Base-by-base conservation (phyloP, 371 early-diverging fungal genomes). In the Mortierella sp. region DNA sequence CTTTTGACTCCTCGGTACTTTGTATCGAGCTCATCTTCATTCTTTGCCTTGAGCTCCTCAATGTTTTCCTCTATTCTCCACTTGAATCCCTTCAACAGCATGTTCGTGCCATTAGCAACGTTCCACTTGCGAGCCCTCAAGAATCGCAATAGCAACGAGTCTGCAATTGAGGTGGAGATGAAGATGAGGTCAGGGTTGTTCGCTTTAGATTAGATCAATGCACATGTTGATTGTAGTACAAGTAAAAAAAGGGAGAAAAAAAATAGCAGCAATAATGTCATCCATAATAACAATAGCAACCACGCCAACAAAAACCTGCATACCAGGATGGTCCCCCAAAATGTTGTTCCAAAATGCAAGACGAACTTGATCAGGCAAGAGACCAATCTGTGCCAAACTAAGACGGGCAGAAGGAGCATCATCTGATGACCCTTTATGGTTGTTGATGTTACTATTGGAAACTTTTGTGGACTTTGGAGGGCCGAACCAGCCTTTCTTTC, bases 91-190 rank as follows among this genome's bases (percentile, higher is more conserved):
- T 87, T 84, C 37, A 88, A 64, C 30, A 92, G 61, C 94, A 94
- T 94, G 35, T 78, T 77, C 58, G 90, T 84, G 14, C 93, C 90
- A 35, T 90, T 89, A 35, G 86, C 83, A n/a, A 91, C 84, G 68
- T 94, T 89, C 92, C 93, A 95, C 77, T 94, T 94, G 68, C 95
- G 88, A 18, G 95, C 95, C 55, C 94, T 87, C 32, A 95, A 74
- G 80, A 90, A 95, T 4, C 95, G 90, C 47, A 94, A 83, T 43
- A 90, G 8, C 28, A 92, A 78, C 9, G 87, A 71, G 80, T 94
- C 94, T 28, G 5, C 9, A 32, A 26, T 32, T 32, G 35, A 59
- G 35, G 14, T 14, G 3, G 3, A n/a, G n/a, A n/a, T 26, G 28
- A 58, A 18, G 18, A 24, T 24, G 32, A 55, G 30, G 30, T 30